Conservation (phyloP, 192 early-diverging fungal species). For the Gigaspora rosea region DNA sequence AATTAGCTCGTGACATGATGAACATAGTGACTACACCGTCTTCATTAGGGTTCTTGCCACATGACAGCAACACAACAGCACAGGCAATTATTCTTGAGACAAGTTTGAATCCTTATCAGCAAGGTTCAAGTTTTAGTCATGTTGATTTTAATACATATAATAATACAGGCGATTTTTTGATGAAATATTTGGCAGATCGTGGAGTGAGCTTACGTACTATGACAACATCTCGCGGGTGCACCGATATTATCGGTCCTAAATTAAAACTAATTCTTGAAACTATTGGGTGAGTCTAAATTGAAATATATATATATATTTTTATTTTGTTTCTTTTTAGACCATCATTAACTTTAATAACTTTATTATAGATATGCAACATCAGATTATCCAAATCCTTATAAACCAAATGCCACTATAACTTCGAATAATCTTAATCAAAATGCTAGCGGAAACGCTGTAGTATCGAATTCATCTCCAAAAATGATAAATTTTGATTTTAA, state of each 20-base stretch:
- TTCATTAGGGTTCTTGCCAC: not conserved
- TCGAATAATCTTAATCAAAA: not conserved
- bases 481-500: too few relatives aligned
- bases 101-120: slow-evolving; percentile 36
- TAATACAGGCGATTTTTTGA: slow-evolving; percentile 40
- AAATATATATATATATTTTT: too few relatives aligned
- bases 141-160: slow-evolving; percentile 39
- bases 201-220: slow-evolving; percentile 33
- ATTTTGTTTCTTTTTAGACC: not conserved
- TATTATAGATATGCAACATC: not conserved
- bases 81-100: slow-evolving; percentile 40
- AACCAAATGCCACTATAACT: slow-evolving; percentile 3
- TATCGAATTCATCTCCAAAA: too few relatives aligned
- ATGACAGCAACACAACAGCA: not conserved
- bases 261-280: slow-evolving; percentile 35
- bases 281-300: slow-evolving; percentile 31
- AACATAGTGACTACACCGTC: not conserved
- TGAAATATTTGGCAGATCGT: slow-evolving; percentile 43
- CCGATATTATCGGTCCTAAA: slow-evolving; percentile 36
- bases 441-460: too few relatives aligned
- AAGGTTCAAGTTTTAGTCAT: slow-evolving; percentile 45
- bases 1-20: not conserved
- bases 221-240: not conserved
- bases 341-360: not conserved
- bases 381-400: slow-evolving; percentile 9